Conservation (phyloP, 345 rosid species). For the Tarenaya hassleriana region DNA sequence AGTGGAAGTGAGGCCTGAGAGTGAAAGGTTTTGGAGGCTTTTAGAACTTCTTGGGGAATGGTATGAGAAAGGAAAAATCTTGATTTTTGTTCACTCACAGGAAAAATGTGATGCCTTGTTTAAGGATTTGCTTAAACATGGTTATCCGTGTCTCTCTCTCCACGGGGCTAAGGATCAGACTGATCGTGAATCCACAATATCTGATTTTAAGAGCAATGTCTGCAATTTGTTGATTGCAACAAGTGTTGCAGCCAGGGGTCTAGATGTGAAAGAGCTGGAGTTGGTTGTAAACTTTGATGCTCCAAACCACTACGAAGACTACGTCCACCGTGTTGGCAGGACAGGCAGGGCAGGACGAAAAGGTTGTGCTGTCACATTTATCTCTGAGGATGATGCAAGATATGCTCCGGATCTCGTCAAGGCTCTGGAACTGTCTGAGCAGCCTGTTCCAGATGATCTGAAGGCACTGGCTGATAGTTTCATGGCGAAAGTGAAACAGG, state of each 20-base stretch:
- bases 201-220: conserved; percentile 87
- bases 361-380: conserved; percentile 92
- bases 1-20: conserved; percentile 93
- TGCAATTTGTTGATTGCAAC: conserved; percentile 89
- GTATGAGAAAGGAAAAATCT: conserved; percentile 89
- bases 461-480: conserved; percentile 82
- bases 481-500: conserved; percentile 89
- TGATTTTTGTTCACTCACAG: conserved; percentile 82
- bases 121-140: conserved; percentile 63
- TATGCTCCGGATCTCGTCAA: conserved; percentile 96
- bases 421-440: conserved; percentile 93
- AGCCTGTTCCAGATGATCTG: conserved; percentile 85
- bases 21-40: conserved; percentile 75
- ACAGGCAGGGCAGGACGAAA: conserved; percentile 95
- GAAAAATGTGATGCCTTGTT: conserved; percentile 88
- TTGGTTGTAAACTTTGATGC: conserved; percentile 82
- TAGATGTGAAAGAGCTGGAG: conserved; percentile 96
- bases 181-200: conserved; percentile 89
- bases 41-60: conserved; percentile 93
- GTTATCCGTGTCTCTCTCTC: conserved; percentile 92
- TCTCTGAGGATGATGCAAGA: conserved; percentile 83
- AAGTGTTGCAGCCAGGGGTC: conserved; percentile 93
- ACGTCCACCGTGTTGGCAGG: conserved; percentile 96
- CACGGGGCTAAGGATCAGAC: conserved; percentile 97
- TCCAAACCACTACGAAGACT: conserved; percentile 94